Percentiles rank a stretch among this genome's conserved stretches.
These are phyloP conservation scores for Colletotrichum melonis DNA, from an alignment of 2,329 filamentous ascomycete genomes.

Conservation along the genomic window DNA sequence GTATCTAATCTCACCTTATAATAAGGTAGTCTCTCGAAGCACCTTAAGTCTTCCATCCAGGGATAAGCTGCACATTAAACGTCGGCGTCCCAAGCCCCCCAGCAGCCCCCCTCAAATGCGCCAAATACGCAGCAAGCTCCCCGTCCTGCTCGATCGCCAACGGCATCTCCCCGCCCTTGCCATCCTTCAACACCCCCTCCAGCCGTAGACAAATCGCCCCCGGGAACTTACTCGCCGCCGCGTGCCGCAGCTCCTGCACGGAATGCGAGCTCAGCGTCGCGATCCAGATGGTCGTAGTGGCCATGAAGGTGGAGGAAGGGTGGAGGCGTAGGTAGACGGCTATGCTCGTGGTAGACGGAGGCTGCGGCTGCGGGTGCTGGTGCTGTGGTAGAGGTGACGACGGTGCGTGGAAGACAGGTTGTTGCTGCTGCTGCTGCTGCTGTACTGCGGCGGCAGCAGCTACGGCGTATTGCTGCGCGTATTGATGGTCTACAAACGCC, in stretches of 20 bases:
- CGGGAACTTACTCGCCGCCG: conserved; percentile 70
- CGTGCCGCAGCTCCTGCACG: conserved; percentile 71
- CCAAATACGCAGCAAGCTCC: conserved; percentile 78
- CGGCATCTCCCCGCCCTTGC: conserved; percentile 68
- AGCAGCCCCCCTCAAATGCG: conserved; percentile 63
- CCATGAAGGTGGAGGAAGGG: conserved; percentile 67
- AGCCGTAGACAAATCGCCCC: conserved; percentile 69
- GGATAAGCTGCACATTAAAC: conserved; percentile 54
- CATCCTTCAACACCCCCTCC: conserved; percentile 73
- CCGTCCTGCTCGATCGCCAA: conserved; percentile 77
- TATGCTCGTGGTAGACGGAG: conserved; percentile 45
- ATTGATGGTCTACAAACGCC: conserved; percentile 48
- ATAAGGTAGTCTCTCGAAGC: too few species aligned
- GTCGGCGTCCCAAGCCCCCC: conserved; percentile 46
- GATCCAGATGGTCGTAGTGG: conserved; percentile 71
- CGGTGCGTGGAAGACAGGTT: conserved; percentile 40
- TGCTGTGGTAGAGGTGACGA: conserved; percentile 3
- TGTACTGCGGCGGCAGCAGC: conserved; percentile 26
- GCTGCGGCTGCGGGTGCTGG: too few species aligned
- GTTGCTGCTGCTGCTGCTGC: conserved; percentile 22
- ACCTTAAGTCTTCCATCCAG: conserved; percentile 29
- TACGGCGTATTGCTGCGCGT: conserved; percentile 43
- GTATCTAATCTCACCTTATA: too few species aligned
- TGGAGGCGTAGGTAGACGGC: conserved; percentile 78
- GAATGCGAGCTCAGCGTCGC: conserved; percentile 69